Evolutionary conservation across 306 rosid species (phyloP).

Genomic region (Ochetophila trinervis): DNA sequence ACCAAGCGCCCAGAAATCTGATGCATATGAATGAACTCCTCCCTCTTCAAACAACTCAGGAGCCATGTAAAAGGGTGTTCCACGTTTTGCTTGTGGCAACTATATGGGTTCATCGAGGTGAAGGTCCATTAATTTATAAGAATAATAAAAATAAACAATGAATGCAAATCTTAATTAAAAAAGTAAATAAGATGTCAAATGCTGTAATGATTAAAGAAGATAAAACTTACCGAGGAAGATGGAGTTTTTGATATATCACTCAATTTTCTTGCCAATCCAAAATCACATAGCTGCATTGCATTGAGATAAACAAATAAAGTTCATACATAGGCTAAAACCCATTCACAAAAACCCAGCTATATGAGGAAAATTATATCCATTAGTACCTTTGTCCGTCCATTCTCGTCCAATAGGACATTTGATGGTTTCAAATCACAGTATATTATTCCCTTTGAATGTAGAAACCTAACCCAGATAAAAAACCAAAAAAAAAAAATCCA

Average conservation of each 20-base stretch:
- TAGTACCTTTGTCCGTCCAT: slow-evolving; percentile 79
- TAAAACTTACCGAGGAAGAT: slow-evolving; percentile 65
- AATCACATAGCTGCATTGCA: slow-evolving; percentile 85
- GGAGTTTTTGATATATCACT: slow-evolving; percentile 73
- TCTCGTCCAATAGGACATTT: slow-evolving; percentile 84
- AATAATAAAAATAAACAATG: neutral
- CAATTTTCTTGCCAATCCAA: slow-evolving; percentile 89
- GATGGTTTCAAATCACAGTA: slow-evolving; percentile 97
- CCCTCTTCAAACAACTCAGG: slow-evolving; percentile 97
- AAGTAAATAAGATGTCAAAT: slow-evolving; percentile 1
- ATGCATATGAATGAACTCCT: slow-evolving; percentile 87
- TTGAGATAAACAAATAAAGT: slow-evolving; percentile 9
- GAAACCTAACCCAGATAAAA: slow-evolving; percentile 53
- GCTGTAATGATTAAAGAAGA: slow-evolving; percentile 11
- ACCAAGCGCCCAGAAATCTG: slow-evolving; percentile 98
- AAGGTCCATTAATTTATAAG: slow-evolving; percentile 25
- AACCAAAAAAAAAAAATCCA: slow-evolving; percentile 22
- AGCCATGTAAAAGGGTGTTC: slow-evolving; percentile 98
- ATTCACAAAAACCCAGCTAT: slow-evolving; percentile 8
- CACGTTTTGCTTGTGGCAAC: slow-evolving; percentile 93
- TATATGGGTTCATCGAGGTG: slow-evolving; percentile 34
- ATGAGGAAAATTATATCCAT: neutral
- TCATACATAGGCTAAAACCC: neutral
- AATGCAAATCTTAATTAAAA: slow-evolving; percentile 7
- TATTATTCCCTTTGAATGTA: slow-evolving; percentile 87